Evolutionary conservation across 2,329 filamentous ascomycete species (phyloP), one percentile per base, ranked within the genome.

Genomic region (Amesomyces nigricolor): DNA sequence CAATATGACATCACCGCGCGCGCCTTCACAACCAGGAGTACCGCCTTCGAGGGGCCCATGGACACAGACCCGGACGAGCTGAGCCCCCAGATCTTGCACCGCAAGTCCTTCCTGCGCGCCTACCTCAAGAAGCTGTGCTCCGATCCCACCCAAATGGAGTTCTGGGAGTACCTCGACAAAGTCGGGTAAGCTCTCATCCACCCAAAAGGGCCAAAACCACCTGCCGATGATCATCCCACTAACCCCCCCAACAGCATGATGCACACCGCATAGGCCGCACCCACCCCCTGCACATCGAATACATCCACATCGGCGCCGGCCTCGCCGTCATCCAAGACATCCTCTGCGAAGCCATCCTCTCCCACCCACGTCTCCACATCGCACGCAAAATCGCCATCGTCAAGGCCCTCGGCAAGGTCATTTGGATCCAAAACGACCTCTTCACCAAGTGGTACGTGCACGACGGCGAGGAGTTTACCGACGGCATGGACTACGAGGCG

Each of bases 351-450:
- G 88, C 88, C 14, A 83, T 92, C 50, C 78, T 92, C 48, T 85
- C 80, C 3, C 80, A 90, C 64, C 87, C 87, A 1, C 79, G 80
- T 2, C 75, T 94, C 38, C 76, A 79, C 38, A 76, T 88, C 63
- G 75, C 78, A 55, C 80, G 80, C 70, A 91, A 91, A 72, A 84
- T 87, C 16, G 85, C 81, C 19, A 78, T 92, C 4, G 78, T 91
- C 46, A 88, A 86, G 67, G 88, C 89, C 0, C 75, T 92, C 19
- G 83, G 83, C 59, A 92, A 94, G 69, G 84, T 92, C 26, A 85
- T 92, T 61, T 92, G 88, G 88, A 91, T 92, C 62, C 89, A 92
- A 71, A 92, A 92, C 67, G 88, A 92, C 69, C 76, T 92, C 30
- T 88, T 92, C 68, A 86, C 88, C n/a, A 88, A 87, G 68, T 91